These are phyloP conservation scores for Aspergillus hortae DNA, from an alignment of 2,329 filamentous ascomycete genomes.

Conservation along the genomic window DNA sequence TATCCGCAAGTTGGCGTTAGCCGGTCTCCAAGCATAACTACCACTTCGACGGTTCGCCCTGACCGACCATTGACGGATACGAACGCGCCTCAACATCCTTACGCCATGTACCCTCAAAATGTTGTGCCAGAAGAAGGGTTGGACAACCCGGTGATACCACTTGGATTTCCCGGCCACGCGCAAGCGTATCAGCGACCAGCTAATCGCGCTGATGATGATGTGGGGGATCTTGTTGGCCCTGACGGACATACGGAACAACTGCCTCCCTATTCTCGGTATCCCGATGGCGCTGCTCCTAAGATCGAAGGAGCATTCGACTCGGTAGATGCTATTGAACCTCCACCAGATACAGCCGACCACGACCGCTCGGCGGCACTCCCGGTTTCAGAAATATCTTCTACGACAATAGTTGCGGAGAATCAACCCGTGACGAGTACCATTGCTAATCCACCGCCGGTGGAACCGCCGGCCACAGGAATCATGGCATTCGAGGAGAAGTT, in stretches of 20 bases:
- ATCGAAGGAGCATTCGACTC: constrained; percentile 33
- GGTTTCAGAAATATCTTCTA: constrained; percentile 32
- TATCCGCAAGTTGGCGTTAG: constrained; percentile 66
- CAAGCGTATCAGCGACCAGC: constrained; percentile 68
- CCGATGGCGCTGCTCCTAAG: constrained; percentile 68
- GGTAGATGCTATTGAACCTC: constrained; percentile 34
- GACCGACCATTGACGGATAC: constrained; percentile 59
- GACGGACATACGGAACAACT: constrained; percentile 88
- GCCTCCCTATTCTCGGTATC: constrained; percentile 87
- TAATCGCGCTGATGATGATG: constrained; percentile 68
- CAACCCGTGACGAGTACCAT: constrained; percentile 13
- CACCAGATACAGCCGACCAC: constrained; percentile 51
- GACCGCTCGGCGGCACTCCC: constrained; percentile 24
- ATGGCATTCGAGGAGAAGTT: constrained; percentile 44
- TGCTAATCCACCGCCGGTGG: constrained; percentile 14
- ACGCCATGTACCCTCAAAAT: constrained; percentile 80
- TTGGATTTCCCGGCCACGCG: constrained; percentile 70
- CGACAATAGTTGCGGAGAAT: constrained; percentile 19
- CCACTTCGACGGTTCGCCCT: constrained; percentile 63
- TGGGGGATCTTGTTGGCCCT: constrained; percentile 80
- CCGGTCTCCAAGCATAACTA: constrained; percentile 64
- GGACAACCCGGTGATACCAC: constrained; percentile 51
- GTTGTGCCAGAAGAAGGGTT: constrained; percentile 59
- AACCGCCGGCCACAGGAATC: constrained; percentile 30
- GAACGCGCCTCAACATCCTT: constrained; percentile 74